Percentiles rank a stretch among this genome's conserved stretches.
These are phyloP conservation scores for Citrus unshiu DNA, from an alignment of 345 rosid species.

Conservation along the genomic window DNA sequence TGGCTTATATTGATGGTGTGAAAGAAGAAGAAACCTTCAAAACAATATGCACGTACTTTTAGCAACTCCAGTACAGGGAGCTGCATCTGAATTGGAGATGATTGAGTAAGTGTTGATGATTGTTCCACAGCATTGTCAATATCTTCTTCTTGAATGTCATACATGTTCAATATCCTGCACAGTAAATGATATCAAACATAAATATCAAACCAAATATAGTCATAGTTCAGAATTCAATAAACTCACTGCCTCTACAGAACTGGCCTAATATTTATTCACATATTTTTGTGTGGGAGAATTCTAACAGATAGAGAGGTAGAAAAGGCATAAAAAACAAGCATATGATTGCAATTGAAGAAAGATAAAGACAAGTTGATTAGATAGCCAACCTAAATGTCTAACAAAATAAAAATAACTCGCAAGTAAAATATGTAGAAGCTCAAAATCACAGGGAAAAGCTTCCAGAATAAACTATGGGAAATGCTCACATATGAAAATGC, in stretches of 20 bases:
- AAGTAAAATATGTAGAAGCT: not conserved
- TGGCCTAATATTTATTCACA: not conserved
- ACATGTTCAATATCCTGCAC: conserved; percentile 81
- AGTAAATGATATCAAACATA: not conserved
- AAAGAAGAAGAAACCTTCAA: conserved; percentile 7
- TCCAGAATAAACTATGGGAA: not conserved
- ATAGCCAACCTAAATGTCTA: not conserved
- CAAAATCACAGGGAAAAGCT: not conserved
- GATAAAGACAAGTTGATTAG: not conserved
- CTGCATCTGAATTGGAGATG: conserved; percentile 66
- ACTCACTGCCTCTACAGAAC: not conserved
- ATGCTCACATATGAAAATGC: conserved; percentile 85
- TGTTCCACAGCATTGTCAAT: conserved; percentile 55
- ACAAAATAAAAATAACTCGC: not conserved
- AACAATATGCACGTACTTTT: conserved; percentile 47
- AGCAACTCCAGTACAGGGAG: conserved; percentile 84
- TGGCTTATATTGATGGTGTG: not conserved
- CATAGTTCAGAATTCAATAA: not conserved
- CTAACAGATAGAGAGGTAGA: not conserved
- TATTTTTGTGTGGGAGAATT: not conserved
- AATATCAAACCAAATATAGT: not conserved
- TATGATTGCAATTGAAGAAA: conserved; percentile 4
- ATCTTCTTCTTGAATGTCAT: conserved; percentile 79
- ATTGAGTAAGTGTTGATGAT: conserved; percentile 41
- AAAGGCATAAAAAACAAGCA: not conserved